A percentile compares a stretch with the other conserved stretches of the same genome.
phyloP scores from a whole-genome alignment of 2,329 filamentous ascomycete genomes.

The Ceratocystis huliohia region DNA sequence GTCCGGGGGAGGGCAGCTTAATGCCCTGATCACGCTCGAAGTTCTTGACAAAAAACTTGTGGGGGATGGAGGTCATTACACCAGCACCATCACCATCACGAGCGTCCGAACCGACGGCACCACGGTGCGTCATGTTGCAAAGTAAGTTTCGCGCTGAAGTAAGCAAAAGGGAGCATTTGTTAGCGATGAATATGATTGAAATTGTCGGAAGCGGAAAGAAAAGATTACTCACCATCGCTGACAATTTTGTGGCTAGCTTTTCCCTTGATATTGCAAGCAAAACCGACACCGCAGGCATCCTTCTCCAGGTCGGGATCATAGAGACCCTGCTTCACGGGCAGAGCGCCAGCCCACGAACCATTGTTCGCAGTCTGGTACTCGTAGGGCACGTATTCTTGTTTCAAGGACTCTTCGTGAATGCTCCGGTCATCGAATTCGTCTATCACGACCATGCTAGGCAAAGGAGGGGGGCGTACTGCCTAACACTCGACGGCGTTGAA shows the following conservation, averaged over 20 bases:
- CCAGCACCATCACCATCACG: conserved; percentile 96
- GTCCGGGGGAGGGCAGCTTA: conserved; percentile 72
- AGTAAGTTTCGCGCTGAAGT: conserved; percentile 69
- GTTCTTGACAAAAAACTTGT: conserved; percentile 98
- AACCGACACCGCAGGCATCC: conserved; percentile 98
- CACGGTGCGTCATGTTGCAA: conserved; percentile 99
- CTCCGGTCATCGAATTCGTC: conserved; percentile 56
- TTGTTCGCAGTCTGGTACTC: conserved; percentile 82
- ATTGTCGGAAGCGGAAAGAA: background rate
- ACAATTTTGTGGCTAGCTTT: conserved; percentile 96
- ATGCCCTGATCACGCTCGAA: conserved; percentile 84
- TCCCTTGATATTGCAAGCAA: conserved; percentile 97
- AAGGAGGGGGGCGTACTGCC: conserved; percentile 24
- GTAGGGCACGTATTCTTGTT: conserved; percentile 55
- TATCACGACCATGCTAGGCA: conserved; percentile 57
- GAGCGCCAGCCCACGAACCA: conserved; percentile 77
- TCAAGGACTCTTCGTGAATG: conserved; percentile 44
- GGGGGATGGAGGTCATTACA: conserved; percentile 98
- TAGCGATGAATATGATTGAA: background rate
- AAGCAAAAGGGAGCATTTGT: background rate
- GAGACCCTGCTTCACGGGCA: conserved; percentile 94
- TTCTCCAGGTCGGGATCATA: conserved; percentile 95
- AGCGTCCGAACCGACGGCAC: conserved; percentile 93
- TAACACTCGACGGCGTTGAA: conserved; percentile 6
- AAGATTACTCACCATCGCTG: conserved; percentile 87